Percentiles rank a stretch among this genome's conserved stretches.
Evolutionary conservation across 2,329 filamentous ascomycete genomes (phyloP).

Genomic region (Penicillium sp.): DNA sequence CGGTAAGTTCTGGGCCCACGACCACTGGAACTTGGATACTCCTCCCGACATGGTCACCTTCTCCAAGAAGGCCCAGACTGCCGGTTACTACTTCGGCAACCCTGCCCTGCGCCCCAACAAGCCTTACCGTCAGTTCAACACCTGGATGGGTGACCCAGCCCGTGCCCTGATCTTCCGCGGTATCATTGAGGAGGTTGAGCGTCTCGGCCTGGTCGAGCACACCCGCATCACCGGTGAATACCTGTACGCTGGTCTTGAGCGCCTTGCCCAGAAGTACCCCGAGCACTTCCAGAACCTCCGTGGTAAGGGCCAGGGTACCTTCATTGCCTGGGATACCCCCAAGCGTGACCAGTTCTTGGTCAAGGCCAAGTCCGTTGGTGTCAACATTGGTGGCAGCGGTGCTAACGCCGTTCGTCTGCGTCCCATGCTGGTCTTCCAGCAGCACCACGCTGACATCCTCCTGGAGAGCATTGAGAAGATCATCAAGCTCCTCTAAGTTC

Average conservation of each 20-base stretch:
- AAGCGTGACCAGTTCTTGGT: conserved; percentile 75
- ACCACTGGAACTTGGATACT: conserved; percentile 80
- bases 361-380: conserved; percentile 74
- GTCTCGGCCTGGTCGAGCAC: conserved; percentile 71
- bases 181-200: conserved; percentile 73
- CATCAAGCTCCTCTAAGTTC: conserved; percentile 48
- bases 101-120: conserved; percentile 80
- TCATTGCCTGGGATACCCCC: conserved; percentile 88
- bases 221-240: conserved; percentile 79
- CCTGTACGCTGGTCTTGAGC: conserved; percentile 69
- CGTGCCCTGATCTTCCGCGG: conserved; percentile 81
- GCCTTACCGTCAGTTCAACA: conserved; percentile 96
- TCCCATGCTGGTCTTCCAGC: conserved; percentile 91
- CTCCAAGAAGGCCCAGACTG: conserved; percentile 91
- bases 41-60: conserved; percentile 95
- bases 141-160: conserved; percentile 92
- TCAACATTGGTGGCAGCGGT: conserved; percentile 87
- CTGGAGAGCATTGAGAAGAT: conserved; percentile 72
- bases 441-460: conserved; percentile 66
- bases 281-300: conserved; percentile 78
- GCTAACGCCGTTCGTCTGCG: conserved; percentile 72
- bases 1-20: conserved; percentile 94
- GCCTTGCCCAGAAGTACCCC: conserved; percentile 69
- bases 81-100: conserved; percentile 88
- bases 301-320: conserved; percentile 85